phyloP scores from a whole-genome alignment of 495 filamentous ascomycete species.

The Parmelia sp. region DNA sequence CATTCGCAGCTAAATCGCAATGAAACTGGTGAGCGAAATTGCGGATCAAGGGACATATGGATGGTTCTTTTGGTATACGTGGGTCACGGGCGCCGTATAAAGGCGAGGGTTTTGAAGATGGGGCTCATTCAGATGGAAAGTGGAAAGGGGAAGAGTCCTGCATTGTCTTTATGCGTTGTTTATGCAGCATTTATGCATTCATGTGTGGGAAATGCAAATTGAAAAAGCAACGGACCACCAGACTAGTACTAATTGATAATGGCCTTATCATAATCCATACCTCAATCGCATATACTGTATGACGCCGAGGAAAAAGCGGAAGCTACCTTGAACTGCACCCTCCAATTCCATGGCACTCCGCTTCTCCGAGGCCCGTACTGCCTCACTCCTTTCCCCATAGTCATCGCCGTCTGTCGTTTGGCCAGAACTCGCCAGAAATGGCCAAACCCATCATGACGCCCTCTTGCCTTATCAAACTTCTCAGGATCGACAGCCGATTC shows the following conservation, averaged over 20 bases:
- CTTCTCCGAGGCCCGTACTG: no score
- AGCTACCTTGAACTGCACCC: no score
- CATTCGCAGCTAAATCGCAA: not conserved
- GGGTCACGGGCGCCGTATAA: not conserved
- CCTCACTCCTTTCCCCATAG: not conserved
- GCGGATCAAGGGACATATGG: no score
- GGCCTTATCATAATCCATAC: not conserved
- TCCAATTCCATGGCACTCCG: no score
- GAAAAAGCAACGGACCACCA: not conserved
- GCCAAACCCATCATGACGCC: not conserved
- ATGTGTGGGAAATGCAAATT: no score
- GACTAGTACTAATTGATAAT: not conserved
- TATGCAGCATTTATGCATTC: no score
- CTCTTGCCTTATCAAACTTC: not conserved
- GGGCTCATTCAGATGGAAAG: not conserved
- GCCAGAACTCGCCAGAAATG: no score
- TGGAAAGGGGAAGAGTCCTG: not conserved
- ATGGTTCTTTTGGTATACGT: no score
- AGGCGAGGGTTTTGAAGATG: not conserved
- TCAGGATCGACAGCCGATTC: not conserved
- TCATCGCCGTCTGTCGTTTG: not conserved
- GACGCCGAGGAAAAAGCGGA: slow-evolving; percentile 1
- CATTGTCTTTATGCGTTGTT: no score
- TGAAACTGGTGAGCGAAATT: not conserved
- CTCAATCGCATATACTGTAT: not conserved